These are phyloP conservation scores for Stereocaulon alpinum DNA, from an alignment of 495 filamentous ascomycete species.

Conservation along the genomic window DNA sequence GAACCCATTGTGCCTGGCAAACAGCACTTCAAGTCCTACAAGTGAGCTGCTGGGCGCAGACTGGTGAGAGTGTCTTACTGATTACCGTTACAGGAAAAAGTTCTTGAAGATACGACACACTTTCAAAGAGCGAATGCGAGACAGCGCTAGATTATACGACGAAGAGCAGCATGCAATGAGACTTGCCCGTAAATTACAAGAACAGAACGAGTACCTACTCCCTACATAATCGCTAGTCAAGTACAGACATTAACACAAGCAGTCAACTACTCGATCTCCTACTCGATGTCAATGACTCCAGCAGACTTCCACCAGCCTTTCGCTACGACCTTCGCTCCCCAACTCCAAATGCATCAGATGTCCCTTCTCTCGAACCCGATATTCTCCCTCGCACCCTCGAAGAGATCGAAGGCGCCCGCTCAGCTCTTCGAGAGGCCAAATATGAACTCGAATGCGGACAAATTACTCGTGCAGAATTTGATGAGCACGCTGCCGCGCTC, in stretches of 20 bases:
- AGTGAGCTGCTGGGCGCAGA: constrained; percentile 7
- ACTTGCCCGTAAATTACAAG: constrained; percentile 65
- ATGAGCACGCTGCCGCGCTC: constrained; percentile 30
- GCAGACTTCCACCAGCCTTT: constrained; percentile 60
- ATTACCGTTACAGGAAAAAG: constrained; percentile 62
- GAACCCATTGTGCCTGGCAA: background rate
- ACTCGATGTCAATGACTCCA: constrained; percentile 72
- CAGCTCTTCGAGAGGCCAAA: constrained; percentile 37
- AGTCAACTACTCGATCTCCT: constrained; percentile 76
- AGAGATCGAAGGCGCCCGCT: constrained; percentile 31
- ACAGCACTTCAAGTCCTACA: constrained; percentile 19
- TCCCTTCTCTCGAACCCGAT: constrained; percentile 32
- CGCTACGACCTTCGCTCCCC: constrained; percentile 49
- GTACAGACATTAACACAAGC: constrained; percentile 12
- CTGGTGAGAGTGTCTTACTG: background rate
- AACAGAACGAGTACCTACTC: constrained; percentile 65
- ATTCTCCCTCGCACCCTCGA: constrained; percentile 27
- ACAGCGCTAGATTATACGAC: constrained; percentile 65
- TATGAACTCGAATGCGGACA: constrained; percentile 32
- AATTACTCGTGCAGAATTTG: constrained; percentile 32
- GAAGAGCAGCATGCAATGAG: constrained; percentile 68
- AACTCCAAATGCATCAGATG: constrained; percentile 33
- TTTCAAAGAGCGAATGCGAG: constrained; percentile 74
- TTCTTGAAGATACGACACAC: constrained; percentile 82
- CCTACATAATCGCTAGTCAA: background rate